Evolutionary conservation across 805 yeast species (phyloP).

Genomic region (Grigorovia transvaalensis): DNA sequence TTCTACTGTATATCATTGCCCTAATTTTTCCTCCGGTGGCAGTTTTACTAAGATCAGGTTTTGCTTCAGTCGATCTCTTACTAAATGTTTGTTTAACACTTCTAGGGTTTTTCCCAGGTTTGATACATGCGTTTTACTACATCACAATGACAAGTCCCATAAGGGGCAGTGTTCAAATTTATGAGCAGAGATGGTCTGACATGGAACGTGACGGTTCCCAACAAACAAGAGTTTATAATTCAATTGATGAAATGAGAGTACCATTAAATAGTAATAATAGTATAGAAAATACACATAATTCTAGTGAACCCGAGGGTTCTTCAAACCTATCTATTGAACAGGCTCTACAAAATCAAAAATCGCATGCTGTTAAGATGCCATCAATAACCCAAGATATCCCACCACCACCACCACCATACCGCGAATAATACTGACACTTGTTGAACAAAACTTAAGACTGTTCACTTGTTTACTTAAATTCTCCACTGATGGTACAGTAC

Average conservation of each 20-base stretch:
- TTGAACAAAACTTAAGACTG: too few species aligned
- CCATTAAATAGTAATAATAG: not conserved
- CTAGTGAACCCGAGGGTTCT: not conserved
- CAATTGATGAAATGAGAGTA: not conserved
- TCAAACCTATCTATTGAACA: not conserved
- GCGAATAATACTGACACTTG: not conserved
- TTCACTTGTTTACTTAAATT: too few species aligned
- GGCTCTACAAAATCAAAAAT: slow-evolving; percentile 1
- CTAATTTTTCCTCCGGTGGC: slow-evolving; percentile 68
- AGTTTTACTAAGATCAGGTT: slow-evolving; percentile 55
- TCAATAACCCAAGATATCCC: not conserved
- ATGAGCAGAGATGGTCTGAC: slow-evolving; percentile 27
- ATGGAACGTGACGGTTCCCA: slow-evolving; percentile 15
- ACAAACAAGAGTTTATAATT: not conserved
- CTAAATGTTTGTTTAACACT: slow-evolving; percentile 56
- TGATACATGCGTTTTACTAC: slow-evolving; percentile 50
- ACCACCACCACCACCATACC: slow-evolving; percentile 4
- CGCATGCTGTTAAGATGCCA: not conserved
- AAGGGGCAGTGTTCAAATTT: slow-evolving; percentile 18
- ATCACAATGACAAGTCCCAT: slow-evolving; percentile 29
- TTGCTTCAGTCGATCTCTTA: slow-evolving; percentile 43
- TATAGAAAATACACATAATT: not conserved
- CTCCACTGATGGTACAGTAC: too few species aligned
- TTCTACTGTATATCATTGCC: slow-evolving; percentile 49
- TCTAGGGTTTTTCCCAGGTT: slow-evolving; percentile 70